A percentile compares a stretch with the other conserved stretches of the same genome.
Evolutionary conservation across 331 rosid species (phyloP).

Genomic region (Acacia concinna): DNA sequence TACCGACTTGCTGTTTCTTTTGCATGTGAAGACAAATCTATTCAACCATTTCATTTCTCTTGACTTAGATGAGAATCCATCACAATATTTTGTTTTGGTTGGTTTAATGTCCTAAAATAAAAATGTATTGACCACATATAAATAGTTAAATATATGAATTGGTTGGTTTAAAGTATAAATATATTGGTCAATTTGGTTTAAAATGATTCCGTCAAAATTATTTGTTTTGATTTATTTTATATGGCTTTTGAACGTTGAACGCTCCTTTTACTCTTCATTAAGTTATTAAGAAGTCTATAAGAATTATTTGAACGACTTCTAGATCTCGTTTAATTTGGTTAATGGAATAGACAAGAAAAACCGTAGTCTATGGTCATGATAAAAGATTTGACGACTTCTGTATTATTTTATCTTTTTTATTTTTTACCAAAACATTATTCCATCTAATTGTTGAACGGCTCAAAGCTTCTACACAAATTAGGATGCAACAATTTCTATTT

Average conservation of each 20-base stretch:
- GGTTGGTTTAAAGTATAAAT: not conserved
- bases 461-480: not conserved
- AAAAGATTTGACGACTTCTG: not conserved
- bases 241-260: not conserved
- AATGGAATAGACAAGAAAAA: not conserved
- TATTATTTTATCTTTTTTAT: not conserved
- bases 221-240: not conserved
- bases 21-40: not conserved
- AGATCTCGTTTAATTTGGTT: not conserved
- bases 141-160: no score
- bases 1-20: no score
- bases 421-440: not conserved
- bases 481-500: not conserved
- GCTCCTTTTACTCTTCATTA: not conserved
- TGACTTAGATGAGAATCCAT: not conserved
- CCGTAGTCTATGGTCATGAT: not conserved
- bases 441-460: not conserved
- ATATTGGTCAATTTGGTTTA: not conserved
- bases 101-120: not conserved
- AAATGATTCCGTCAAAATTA: not conserved
- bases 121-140: not conserved
- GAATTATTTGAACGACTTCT: not conserved
- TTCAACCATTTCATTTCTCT: not conserved
- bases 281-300: not conserved
- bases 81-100: not conserved